Percentiles rank a stretch among this genome's conserved stretches.
Conservation (phyloP, 73 alveolate genomes). For the Paramecium sexaurelia region DNA sequence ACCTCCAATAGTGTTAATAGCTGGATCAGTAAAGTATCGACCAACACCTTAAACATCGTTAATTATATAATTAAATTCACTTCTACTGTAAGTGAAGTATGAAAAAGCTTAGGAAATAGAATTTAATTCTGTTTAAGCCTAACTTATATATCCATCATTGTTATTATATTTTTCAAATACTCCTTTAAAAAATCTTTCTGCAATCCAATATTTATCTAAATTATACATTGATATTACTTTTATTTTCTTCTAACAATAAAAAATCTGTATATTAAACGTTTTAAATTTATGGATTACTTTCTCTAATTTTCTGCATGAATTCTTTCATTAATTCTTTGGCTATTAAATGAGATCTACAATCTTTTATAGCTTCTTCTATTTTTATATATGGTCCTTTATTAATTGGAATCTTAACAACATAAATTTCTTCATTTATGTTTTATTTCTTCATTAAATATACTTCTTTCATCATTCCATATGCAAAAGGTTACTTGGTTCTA, state of each 20-base stretch:
- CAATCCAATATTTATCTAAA: not conserved
- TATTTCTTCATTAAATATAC: slow-evolving; percentile 4
- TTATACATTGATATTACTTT: not conserved
- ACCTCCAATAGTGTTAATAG: not conserved
- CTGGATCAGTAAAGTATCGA: slow-evolving; percentile 14
- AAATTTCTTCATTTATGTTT: not conserved
- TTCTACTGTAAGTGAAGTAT: not conserved
- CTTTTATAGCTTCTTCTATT: not conserved
- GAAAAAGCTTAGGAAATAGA: not conserved
- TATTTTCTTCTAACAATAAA: not conserved
- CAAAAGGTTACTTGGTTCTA: not conserved
- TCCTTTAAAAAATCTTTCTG: slow-evolving; percentile 40
- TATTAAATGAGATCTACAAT: slow-evolving; percentile 45
- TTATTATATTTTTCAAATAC: not conserved
- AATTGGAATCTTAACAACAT: slow-evolving; percentile 15
- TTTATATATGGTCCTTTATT: not conserved
- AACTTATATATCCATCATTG: slow-evolving; percentile 1
- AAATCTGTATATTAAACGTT: not conserved
- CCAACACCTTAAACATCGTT: slow-evolving; percentile 34
- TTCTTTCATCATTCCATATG: slow-evolving; percentile 28
- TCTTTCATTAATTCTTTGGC: not conserved
- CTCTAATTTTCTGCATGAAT: not conserved
- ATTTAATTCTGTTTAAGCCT: not conserved
- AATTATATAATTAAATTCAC: not conserved
- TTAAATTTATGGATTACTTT: not conserved